Conservation (phyloP, 129 eudicot species). For the Mikania micrantha region DNA sequence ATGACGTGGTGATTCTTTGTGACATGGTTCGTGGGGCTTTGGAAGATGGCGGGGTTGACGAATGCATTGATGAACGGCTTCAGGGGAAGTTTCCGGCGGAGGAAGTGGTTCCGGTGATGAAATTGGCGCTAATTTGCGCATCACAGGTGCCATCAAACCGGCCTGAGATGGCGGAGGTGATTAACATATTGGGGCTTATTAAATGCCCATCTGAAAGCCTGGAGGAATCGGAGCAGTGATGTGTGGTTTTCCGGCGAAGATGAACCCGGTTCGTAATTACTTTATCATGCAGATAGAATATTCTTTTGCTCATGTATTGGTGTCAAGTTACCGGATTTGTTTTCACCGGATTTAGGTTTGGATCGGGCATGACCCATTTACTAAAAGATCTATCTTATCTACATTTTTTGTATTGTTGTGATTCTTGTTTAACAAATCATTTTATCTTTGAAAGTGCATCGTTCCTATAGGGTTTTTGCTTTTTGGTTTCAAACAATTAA, state of each 20-base stretch:
- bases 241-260: conserved; percentile 45
- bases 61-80: neutral
- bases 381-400: conserved; percentile 8
- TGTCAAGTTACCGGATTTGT: conserved; percentile 67
- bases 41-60: neutral
- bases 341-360: conserved; percentile 60
- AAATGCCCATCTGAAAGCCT: conserved; percentile 76
- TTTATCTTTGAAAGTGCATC: too few relatives aligned
- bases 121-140: conserved; percentile 36
- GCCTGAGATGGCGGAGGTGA: conserved; percentile 92
- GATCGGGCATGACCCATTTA: conserved; percentile 24
- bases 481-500: too few relatives aligned
- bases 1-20: conserved; percentile 10
- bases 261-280: conserved; percentile 47
- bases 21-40: neutral
- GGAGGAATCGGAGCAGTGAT: conserved; percentile 35
- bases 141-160: conserved; percentile 96
- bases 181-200: conserved; percentile 83
- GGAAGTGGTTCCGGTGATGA: conserved; percentile 8
- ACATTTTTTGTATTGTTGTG: neutral
- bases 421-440: neutral
- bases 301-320: conserved; percentile 18
- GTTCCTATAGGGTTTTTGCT: too few relatives aligned
- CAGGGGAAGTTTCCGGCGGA: conserved; percentile 56
- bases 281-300: conserved; percentile 12